Percentiles rank a stretch among this genome's conserved stretches.
These are phyloP conservation scores for Aspergillus spinulosporus DNA, from an alignment of 2,329 filamentous ascomycete genomes.

Conservation along the genomic window DNA sequence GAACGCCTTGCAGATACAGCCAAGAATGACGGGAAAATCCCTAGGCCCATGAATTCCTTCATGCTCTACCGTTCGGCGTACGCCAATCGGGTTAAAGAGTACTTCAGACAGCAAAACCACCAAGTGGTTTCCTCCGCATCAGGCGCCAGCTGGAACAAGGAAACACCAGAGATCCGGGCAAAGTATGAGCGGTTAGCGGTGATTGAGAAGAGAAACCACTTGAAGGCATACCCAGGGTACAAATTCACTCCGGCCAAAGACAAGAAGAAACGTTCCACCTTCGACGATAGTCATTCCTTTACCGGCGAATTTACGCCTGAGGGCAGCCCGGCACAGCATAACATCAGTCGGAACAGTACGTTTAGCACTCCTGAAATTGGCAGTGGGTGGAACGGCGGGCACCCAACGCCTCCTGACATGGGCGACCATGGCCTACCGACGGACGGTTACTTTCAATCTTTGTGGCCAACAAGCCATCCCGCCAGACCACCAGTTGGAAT, in stretches of 20 bases:
- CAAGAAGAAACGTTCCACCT: slow-evolving; percentile 62
- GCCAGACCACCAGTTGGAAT: slow-evolving; percentile 50
- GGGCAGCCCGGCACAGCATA: slow-evolving; percentile 24
- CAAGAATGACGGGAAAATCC: slow-evolving; percentile 73
- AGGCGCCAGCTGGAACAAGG: slow-evolving; percentile 80
- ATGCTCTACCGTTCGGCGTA: slow-evolving; percentile 96
- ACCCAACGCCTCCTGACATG: slow-evolving; percentile 37
- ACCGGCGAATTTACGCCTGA: slow-evolving; percentile 13
- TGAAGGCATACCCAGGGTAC: slow-evolving; percentile 82
- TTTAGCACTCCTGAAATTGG: slow-evolving; percentile 31
- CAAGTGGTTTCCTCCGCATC: slow-evolving; percentile 88
- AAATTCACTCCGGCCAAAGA: slow-evolving; percentile 73
- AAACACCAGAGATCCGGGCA: slow-evolving; percentile 69
- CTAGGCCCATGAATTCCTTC: slow-evolving; percentile 95
- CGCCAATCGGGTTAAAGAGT: slow-evolving; percentile 79
- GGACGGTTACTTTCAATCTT: slow-evolving; percentile 44
- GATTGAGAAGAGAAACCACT: slow-evolving; percentile 80
- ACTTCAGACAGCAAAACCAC: slow-evolving; percentile 84
- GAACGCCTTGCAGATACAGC: slow-evolving; percentile 68
- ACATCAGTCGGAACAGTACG: slow-evolving; percentile 26
- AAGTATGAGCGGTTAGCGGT: slow-evolving; percentile 77
- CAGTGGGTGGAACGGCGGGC: slow-evolving; percentile 34
- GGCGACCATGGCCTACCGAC: slow-evolving; percentile 25
- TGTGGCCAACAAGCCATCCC: slow-evolving; percentile 56
- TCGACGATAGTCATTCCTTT: slow-evolving; percentile 34